A percentile compares a stretch with the other conserved stretches of the same genome.
Conservation (phyloP, 331 rosid genomes). For the Pyrus hybrid region DNA sequence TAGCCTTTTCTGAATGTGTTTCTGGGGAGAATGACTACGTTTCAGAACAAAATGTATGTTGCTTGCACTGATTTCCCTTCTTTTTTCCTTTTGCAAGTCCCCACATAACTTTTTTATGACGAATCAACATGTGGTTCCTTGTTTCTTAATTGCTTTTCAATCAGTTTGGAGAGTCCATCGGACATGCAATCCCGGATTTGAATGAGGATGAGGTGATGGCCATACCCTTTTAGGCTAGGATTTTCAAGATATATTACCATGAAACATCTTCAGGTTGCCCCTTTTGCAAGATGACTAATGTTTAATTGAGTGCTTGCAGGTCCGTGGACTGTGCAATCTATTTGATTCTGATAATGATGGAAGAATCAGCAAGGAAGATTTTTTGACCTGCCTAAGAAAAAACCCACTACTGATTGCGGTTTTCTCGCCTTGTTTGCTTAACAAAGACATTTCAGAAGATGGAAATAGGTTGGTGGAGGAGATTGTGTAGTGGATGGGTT, state of each 20-base stretch:
- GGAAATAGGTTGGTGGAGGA: constrained; percentile 24
- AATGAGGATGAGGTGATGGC: constrained; percentile 50
- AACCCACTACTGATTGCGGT: constrained; percentile 80
- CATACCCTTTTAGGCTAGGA: background rate
- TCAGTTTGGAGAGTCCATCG: constrained; percentile 58
- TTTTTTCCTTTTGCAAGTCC: background rate
- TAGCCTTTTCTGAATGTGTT: constrained; percentile 49
- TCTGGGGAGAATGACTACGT: constrained; percentile 34
- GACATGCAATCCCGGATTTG: constrained; percentile 43
- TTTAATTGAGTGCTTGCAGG: constrained; percentile 27
- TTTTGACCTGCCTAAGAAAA: constrained; percentile 45
- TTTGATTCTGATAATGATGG: constrained; percentile 54
- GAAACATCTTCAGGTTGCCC: background rate
- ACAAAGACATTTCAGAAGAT: constrained; percentile 20
- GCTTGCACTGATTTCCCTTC: constrained; percentile 8
- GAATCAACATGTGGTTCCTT: background rate
- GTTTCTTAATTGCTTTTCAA: background rate
- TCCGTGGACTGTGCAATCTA: constrained; percentile 35
- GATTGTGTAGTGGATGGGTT: constrained; percentile 25
- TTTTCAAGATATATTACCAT: background rate
- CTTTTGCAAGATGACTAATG: background rate
- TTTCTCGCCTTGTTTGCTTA: constrained; percentile 44
- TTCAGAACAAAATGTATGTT: constrained; percentile 50
- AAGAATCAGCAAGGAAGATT: constrained; percentile 55
- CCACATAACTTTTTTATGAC: background rate